A percentile compares a stretch with the other conserved stretches of the same genome.
Evolutionary conservation across 1,284 basidiomycete genomes (phyloP).

Genomic region (Thelephora terrestris): DNA sequence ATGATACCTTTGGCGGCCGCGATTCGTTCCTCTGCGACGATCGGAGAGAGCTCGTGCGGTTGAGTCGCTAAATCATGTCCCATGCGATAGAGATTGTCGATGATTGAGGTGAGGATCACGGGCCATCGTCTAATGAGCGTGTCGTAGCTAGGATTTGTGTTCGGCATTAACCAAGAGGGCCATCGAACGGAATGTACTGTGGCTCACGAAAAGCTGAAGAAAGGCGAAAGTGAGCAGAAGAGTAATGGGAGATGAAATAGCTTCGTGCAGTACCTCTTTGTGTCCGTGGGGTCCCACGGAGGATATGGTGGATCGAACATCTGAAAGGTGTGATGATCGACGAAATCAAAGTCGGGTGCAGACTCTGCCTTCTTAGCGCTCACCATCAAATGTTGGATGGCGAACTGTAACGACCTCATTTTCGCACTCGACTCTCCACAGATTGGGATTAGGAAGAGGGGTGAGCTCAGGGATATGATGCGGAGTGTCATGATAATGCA

Average conservation of each 20-base stretch:
- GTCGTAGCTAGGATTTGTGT: slow-evolving; percentile 35
- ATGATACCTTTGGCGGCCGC: slow-evolving; percentile 77
- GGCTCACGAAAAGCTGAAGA: slow-evolving; percentile 46
- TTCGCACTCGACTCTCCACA: too few species aligned
- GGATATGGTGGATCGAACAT: slow-evolving; percentile 44
- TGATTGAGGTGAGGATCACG: slow-evolving; percentile 72
- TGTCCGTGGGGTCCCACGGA: slow-evolving; percentile 61
- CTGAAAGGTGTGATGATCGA: too few species aligned
- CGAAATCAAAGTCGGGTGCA: too few species aligned
- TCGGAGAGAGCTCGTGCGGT: slow-evolving; percentile 12
- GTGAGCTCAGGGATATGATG: slow-evolving; percentile 74
- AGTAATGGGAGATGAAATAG: background rate
- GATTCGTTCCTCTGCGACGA: slow-evolving; percentile 27
- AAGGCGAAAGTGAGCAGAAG: background rate
- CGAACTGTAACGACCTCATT: too few species aligned
- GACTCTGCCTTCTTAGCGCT: too few species aligned
- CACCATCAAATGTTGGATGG: too few species aligned
- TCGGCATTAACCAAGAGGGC: background rate
- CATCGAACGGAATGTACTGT: background rate
- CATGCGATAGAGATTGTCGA: slow-evolving; percentile 58
- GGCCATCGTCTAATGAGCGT: slow-evolving; percentile 76
- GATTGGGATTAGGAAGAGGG: slow-evolving; percentile 27
- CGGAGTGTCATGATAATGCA: slow-evolving; percentile 62
- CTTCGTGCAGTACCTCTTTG: slow-evolving; percentile 33
- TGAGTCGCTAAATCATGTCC: slow-evolving; percentile 39